Conservation (phyloP, 164 flowering plant species). For the Umbellularia californica region DNA sequence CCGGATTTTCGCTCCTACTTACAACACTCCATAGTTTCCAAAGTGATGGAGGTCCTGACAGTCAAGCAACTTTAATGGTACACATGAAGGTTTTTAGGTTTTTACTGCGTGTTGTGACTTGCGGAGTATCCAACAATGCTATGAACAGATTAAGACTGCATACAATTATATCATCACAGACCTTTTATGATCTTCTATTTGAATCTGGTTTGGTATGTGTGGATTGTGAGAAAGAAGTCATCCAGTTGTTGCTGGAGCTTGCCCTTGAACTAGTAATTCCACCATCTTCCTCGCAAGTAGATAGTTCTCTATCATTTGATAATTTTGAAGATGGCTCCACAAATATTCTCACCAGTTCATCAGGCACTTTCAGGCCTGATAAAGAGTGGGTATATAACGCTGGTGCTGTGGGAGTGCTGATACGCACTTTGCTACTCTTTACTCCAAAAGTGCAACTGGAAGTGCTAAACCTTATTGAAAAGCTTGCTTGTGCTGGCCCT, state of each 20-base stretch:
- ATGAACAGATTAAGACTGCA: conserved; percentile 71
- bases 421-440: conserved; percentile 70
- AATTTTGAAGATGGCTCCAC: conserved; percentile 38
- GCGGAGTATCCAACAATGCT: conserved; percentile 74
- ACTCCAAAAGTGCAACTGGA: conserved; percentile 93
- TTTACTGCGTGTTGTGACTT: conserved; percentile 77
- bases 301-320: conserved; percentile 32
- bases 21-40: conserved; percentile 83
- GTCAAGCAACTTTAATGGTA: conserved; percentile 33
- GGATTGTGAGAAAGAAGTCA: conserved; percentile 80
- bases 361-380: conserved; percentile 52
- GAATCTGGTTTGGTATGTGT: conserved; percentile 92
- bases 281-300: conserved; percentile 54
- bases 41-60: conserved; percentile 50
- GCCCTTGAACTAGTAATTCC: conserved; percentile 88
- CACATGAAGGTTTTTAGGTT: conserved; percentile 64
- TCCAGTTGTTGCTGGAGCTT: conserved; percentile 86
- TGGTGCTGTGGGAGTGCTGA: conserved; percentile 73
- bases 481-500: conserved; percentile 76
- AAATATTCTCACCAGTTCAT: conserved; percentile 43
- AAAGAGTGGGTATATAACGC: conserved; percentile 86
- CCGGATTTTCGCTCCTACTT: conserved; percentile 89
- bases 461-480: conserved; percentile 65
- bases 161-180: conserved; percentile 62
- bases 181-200: conserved; percentile 77